Percentiles rank a stretch among this genome's conserved stretches.
Evolutionary conservation across 2,329 filamentous ascomycete genomes (phyloP).

Genomic region (Fusarium sp.): DNA sequence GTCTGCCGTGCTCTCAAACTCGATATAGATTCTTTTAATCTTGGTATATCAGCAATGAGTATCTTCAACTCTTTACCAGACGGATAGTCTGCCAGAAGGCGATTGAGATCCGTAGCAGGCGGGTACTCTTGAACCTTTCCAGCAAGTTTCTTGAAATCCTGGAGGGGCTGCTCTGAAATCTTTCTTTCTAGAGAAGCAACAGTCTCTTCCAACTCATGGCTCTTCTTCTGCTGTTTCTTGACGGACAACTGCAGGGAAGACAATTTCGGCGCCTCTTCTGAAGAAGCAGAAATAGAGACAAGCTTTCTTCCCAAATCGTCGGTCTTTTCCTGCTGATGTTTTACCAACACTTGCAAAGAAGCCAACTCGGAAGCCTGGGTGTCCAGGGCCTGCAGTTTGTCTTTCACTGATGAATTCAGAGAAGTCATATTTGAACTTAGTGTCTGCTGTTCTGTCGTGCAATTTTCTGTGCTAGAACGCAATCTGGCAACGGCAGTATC

Average conservation of each 20-base stretch:
- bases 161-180: neutral
- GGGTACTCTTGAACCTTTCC: constrained; percentile 10
- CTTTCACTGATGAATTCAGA: neutral
- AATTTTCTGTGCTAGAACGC: neutral
- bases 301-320: constrained; percentile 4
- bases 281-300: neutral
- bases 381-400: neutral
- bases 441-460: constrained; percentile 1
- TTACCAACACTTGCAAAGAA: neutral
- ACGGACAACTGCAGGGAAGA: neutral
- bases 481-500: constrained; percentile 11
- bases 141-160: constrained; percentile 9
- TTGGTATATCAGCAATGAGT: constrained; percentile 11
- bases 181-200: constrained; percentile 3
- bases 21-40: constrained; percentile 6
- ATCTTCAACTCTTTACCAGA: constrained; percentile 4
- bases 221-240: constrained; percentile 9
- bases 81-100: constrained; percentile 19
- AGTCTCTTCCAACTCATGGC: neutral
- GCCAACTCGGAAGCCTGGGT: neutral
- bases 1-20: neutral
- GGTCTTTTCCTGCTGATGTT: constrained; percentile 12
- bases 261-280: neutral
- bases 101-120: neutral
- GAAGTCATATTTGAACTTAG: constrained; percentile 5